phyloP scores from a whole-genome alignment of 2,329 filamentous ascomycete genomes.

The Pyrenochaeta sp. region DNA sequence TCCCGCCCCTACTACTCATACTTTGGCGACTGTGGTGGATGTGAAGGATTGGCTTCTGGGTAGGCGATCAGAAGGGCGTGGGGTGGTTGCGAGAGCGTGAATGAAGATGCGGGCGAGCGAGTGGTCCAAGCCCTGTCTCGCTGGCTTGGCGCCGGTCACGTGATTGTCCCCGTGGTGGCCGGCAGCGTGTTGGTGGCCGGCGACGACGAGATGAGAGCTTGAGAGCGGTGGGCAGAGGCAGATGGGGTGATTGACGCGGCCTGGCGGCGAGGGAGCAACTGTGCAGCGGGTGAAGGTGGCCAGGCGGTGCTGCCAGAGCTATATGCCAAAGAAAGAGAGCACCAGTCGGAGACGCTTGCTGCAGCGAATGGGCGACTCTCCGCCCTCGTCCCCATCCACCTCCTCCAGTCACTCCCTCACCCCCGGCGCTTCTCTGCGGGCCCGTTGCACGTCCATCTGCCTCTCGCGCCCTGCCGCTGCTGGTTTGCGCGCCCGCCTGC shows the following conservation, averaged over 20 bases:
- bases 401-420: slow-evolving; percentile 7
- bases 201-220: not conserved
- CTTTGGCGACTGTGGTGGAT: slow-evolving; percentile 58
- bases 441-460: slow-evolving; percentile 3
- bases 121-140: not conserved
- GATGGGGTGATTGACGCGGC: not conserved
- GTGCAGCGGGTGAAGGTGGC: not conserved
- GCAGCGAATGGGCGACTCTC: slow-evolving; percentile 29
- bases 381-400: slow-evolving; percentile 7
- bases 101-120: slow-evolving; percentile 16
- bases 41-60: slow-evolving; percentile 30
- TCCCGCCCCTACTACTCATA: slow-evolving; percentile 97
- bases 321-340: slow-evolving; percentile 4
- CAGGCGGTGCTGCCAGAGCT: not conserved
- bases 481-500: slow-evolving; percentile 4
- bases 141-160: slow-evolving; percentile 5
- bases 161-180: too few species aligned
- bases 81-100: slow-evolving; percentile 6
- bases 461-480: slow-evolving; percentile 1
- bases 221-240: not conserved
- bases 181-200: too few species aligned
- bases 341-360: slow-evolving; percentile 30
- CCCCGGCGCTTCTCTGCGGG: slow-evolving; percentile 1
- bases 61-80: slow-evolving; percentile 18
- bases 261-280: not conserved